A percentile compares a stretch with the other conserved stretches of the same genome.
Conservation (phyloP, 305 asterid genomes). For the Fraxinus nigra region DNA sequence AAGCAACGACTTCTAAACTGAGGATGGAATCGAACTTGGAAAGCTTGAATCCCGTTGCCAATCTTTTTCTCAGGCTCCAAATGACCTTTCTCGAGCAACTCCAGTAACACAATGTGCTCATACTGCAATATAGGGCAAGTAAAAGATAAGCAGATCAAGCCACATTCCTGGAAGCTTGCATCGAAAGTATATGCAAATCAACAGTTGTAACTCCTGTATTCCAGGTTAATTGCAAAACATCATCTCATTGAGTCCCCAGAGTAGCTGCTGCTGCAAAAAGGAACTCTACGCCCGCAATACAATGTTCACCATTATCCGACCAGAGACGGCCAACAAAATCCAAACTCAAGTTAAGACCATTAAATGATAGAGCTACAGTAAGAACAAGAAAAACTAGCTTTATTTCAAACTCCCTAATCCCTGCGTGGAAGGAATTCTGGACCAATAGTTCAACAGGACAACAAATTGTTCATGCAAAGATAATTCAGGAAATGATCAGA, state of each 20-base stretch:
- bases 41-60: slow-evolving; percentile 55
- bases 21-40: slow-evolving; percentile 80
- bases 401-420: background rate
- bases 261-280: background rate
- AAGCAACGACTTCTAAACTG: slow-evolving; percentile 82
- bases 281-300: background rate
- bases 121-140: slow-evolving; percentile 45
- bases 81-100: slow-evolving; percentile 83
- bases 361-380: background rate
- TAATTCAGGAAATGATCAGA: background rate
- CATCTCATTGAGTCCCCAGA: background rate
- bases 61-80: slow-evolving; percentile 71
- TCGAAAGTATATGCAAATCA: background rate
- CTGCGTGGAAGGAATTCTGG: background rate
- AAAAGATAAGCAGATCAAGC: background rate
- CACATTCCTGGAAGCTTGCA: background rate
- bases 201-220: background rate
- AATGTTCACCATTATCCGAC: background rate
- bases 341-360: background rate
- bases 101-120: slow-evolving; percentile 63
- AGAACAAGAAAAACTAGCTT: background rate
- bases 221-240: background rate
- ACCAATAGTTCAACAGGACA: background rate
- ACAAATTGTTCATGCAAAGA: background rate
- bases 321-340: background rate